A percentile compares a stretch with the other conserved stretches of the same genome.
Conservation (phyloP, 148 eudicot genomes). For the Linanthus parryae region DNA sequence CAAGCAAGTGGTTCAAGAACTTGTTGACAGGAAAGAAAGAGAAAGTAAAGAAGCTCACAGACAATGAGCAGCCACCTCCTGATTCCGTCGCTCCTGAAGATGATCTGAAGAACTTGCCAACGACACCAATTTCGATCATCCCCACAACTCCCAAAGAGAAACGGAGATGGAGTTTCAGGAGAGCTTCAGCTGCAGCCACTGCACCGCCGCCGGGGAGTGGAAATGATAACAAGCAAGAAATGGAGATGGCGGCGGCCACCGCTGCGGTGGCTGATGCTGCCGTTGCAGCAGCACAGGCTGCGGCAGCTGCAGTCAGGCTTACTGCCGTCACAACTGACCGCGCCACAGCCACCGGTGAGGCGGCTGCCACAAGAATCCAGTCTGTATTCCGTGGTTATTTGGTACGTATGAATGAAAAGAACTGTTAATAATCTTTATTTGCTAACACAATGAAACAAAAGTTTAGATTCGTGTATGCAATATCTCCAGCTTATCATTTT, state of each 20-base stretch:
- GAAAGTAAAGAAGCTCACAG: constrained; percentile 9
- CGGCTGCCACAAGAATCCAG: constrained; percentile 66
- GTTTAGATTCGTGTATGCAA: no score
- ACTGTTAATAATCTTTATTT: no score
- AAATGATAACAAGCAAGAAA: constrained; percentile 30
- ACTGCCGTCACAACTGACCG: constrained; percentile 11
- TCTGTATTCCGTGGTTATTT: constrained; percentile 58
- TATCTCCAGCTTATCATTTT: no score
- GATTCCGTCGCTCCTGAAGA: no score
- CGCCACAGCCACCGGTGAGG: constrained; percentile 26
- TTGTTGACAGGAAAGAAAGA: constrained; percentile 50
- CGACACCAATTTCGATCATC: constrained; percentile 25
- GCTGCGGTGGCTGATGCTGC: constrained; percentile 23
- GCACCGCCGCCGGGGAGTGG: no score
- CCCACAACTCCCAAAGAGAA: constrained; percentile 62
- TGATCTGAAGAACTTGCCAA: no score
- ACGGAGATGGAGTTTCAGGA: constrained; percentile 62
- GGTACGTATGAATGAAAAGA: no score
- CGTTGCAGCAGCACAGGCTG: constrained; percentile 34
- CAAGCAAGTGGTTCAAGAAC: constrained; percentile 61
- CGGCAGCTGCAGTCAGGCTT: constrained; percentile 27
- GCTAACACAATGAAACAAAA: no score
- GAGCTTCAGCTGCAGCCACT: constrained; percentile 46
- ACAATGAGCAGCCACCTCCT: neutral
- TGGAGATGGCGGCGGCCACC: constrained; percentile 33